phyloP scores from a whole-genome alignment of 495 filamentous ascomycete genomes.

The Penicillium crystallinum region DNA sequence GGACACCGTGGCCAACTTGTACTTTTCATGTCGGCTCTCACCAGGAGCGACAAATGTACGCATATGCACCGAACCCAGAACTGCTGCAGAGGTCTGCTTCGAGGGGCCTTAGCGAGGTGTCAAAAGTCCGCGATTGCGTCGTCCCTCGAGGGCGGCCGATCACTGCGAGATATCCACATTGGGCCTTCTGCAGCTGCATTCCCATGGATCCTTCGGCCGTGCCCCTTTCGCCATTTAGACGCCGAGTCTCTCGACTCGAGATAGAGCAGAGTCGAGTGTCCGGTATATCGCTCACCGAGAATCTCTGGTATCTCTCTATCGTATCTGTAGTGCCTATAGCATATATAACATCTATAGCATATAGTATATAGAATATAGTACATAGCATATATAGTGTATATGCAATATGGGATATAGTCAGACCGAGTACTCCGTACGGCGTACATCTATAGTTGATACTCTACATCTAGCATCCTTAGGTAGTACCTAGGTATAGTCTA shows the following conservation, averaged over 20 bases:
- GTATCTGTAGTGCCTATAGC: too few relatives aligned
- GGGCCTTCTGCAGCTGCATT: conserved; percentile 8
- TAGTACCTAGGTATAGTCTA: too few relatives aligned
- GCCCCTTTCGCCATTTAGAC: conserved; percentile 21
- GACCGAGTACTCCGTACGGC: background rate
- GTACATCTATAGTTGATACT: too few relatives aligned
- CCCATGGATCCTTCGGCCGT: conserved; percentile 3
- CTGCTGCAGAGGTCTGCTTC: background rate
- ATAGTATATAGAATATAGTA: too few relatives aligned
- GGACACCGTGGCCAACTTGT: background rate
- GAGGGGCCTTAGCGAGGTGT: background rate
- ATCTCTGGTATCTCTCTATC: too few relatives aligned
- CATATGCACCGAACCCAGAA: conserved; percentile 3
- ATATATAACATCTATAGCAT: too few relatives aligned
- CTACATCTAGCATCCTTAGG: too few relatives aligned
- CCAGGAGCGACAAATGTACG: background rate
- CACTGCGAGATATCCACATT: conserved; percentile 1
- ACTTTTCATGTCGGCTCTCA: background rate
- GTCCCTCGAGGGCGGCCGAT: background rate
- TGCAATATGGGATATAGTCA: background rate
- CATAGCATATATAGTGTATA: too few relatives aligned
- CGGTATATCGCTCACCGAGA: too few relatives aligned
- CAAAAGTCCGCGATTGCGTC: conserved; percentile 1
- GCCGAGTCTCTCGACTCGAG: too few relatives aligned
- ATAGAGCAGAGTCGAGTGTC: too few relatives aligned